A percentile compares a stretch with the other conserved stretches of the same genome.
phyloP scores from a whole-genome alignment of 306 rosid genomes.

The Cajanus cajan region DNA sequence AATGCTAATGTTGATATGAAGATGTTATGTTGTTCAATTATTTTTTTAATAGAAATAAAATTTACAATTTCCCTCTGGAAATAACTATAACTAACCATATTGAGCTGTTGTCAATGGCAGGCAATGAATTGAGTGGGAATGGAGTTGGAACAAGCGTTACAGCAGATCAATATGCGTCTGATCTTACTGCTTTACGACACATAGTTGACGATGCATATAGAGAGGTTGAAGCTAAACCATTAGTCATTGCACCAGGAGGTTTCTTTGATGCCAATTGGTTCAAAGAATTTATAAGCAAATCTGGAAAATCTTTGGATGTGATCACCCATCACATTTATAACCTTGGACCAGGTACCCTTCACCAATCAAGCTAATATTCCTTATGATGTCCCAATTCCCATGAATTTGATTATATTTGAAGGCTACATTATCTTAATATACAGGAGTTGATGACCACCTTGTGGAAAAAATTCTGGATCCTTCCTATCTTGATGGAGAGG shows the following conservation, averaged over 20 bases:
- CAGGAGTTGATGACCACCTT: constrained; percentile 71
- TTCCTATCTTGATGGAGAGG: constrained; percentile 57
- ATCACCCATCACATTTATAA: constrained; percentile 82
- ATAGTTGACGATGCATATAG: constrained; percentile 50
- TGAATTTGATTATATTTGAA: constrained; percentile 6
- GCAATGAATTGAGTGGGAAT: constrained; percentile 78
- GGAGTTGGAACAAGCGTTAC: constrained; percentile 68
- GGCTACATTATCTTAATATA: constrained; percentile 12
- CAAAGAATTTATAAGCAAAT: constrained; percentile 48
- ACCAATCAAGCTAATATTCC: neutral
- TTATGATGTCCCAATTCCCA: neutral
- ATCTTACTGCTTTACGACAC: constrained; percentile 46
- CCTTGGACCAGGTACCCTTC: constrained; percentile 79
- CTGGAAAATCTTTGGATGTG: constrained; percentile 47
- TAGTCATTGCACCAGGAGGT: constrained; percentile 83
- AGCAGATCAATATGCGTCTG: constrained; percentile 70
- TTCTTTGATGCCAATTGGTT: constrained; percentile 80
- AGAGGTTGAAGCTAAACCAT: constrained; percentile 54
- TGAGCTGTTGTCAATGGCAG: constrained; percentile 37
- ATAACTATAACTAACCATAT: neutral
- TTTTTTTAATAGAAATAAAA: neutral
- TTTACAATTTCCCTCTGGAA: neutral
- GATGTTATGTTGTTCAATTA: neutral
- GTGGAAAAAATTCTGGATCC: constrained; percentile 66
- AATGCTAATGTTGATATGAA: neutral